Conservation (phyloP, 179 eudicot species). For the Drosera spatulata region DNA sequence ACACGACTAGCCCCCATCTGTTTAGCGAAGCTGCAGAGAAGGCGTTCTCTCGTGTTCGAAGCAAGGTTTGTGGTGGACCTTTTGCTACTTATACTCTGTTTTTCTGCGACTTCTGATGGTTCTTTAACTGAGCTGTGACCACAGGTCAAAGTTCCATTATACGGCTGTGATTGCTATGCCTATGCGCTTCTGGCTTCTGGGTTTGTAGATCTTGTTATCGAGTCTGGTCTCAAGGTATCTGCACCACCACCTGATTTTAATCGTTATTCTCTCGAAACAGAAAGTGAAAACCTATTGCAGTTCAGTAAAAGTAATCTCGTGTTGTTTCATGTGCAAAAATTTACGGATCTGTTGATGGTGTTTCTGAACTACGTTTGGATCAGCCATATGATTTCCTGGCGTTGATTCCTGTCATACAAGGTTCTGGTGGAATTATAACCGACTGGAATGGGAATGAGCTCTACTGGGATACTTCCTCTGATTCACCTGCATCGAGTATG, state of each 20-base stretch:
- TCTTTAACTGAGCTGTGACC: not conserved
- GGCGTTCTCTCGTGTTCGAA: constrained; percentile 81
- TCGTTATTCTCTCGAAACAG: not conserved
- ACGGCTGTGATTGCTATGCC: constrained; percentile 97
- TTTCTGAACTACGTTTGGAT: not conserved
- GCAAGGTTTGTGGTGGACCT: constrained; percentile 30
- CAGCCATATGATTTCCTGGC: constrained; percentile 65
- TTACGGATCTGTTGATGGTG: not conserved
- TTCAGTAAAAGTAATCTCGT: not conserved
- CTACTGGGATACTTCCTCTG: constrained; percentile 45
- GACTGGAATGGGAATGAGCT: constrained; percentile 49
- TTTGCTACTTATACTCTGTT: not conserved
- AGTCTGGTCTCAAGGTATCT: constrained; percentile 89
- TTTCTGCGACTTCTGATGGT: too few relatives aligned
- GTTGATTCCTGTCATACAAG: constrained; percentile 54
- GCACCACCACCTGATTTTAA: not conserved
- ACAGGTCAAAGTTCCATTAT: constrained; percentile 88
- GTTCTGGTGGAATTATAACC: constrained; percentile 53
- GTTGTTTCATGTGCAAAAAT: not conserved
- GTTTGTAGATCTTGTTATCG: constrained; percentile 86
- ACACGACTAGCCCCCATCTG: constrained; percentile 96
- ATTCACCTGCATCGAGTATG: constrained; percentile 38
- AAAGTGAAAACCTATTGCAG: not conserved
- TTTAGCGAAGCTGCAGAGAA: constrained; percentile 67
- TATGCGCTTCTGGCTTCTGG: constrained; percentile 97